Percentiles rank a stretch among this genome's conserved stretches.
These are phyloP conservation scores for Neofusicoccum laricinum DNA, from an alignment of 2,329 filamentous ascomycete species.

Conservation along the genomic window DNA sequence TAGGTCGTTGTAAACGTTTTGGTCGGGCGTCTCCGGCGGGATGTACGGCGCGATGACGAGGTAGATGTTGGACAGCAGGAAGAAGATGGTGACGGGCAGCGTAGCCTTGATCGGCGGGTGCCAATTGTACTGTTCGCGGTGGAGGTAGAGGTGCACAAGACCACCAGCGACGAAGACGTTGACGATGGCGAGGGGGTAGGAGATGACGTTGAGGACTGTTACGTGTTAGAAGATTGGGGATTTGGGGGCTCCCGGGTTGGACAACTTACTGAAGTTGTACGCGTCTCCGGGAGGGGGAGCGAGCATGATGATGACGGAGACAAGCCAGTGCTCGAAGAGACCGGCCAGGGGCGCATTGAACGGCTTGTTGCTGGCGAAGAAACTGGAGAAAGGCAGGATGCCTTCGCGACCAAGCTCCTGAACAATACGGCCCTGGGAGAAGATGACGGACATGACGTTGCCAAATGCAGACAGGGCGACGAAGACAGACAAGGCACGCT, in stretches of 20 bases:
- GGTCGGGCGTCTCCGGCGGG: slow-evolving; percentile 42
- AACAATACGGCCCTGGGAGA: slow-evolving; percentile 64
- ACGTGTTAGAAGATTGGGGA: not conserved
- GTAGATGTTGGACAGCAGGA: slow-evolving; percentile 53
- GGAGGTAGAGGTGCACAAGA: slow-evolving; percentile 47
- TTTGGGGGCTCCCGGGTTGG: not conserved
- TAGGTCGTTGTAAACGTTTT: slow-evolving; percentile 52
- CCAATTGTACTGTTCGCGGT: slow-evolving; percentile 45
- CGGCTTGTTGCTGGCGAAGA: slow-evolving; percentile 64
- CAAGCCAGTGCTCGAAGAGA: slow-evolving; percentile 62
- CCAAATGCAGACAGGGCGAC: slow-evolving; percentile 67
- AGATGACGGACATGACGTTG: slow-evolving; percentile 66
- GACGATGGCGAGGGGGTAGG: slow-evolving; percentile 60
- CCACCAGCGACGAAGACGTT: slow-evolving; percentile 52
- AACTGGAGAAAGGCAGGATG: slow-evolving; percentile 59
- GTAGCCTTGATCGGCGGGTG: slow-evolving; percentile 49
- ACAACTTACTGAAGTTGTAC: slow-evolving; percentile 57
- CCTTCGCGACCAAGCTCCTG: slow-evolving; percentile 66
- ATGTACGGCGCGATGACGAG: slow-evolving; percentile 52
- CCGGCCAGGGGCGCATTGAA: slow-evolving; percentile 62
- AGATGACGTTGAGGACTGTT: slow-evolving; percentile 54
- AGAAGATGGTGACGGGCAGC: slow-evolving; percentile 51
- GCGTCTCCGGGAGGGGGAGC: slow-evolving; percentile 66
- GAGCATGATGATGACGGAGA: slow-evolving; percentile 64
- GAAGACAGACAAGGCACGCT: slow-evolving; percentile 61